Evolutionary conservation across 2,329 filamentous ascomycete genomes (phyloP), one percentile per base, ranked within the genome.

Genomic region (Didymella arachidicola): DNA sequence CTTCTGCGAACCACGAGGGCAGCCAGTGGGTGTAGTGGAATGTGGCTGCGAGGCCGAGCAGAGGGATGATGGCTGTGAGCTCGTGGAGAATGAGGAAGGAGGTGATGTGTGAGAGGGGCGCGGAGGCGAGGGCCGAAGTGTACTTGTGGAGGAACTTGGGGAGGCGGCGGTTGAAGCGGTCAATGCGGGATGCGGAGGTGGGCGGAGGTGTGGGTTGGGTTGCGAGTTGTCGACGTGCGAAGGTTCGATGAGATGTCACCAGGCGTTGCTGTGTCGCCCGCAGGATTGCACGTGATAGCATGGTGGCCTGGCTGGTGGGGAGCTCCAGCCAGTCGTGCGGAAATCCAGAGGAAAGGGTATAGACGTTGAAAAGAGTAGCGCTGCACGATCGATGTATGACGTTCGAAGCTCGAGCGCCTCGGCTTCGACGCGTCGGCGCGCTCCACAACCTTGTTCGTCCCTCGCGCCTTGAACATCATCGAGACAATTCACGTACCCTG

Each of bases 11-110:
- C 63, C 80, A 81, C 4, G 83, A 78, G 0, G 94, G 93, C 27
- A 92, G 82, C 83, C 89, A 90, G 61, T 87, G 82, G 1, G 87
- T 87, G 73, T 92, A 93, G 79, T 98, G 91, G 77, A 99, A 97
- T 1, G 87, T 74, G 0, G 84, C 88, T 22, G 91, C 87, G 1
- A 98, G 83, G 0, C 86, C 89, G 38, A 96, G 75, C 0, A 98
- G 79, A 0, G 94, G 94, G 1, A 94, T 77, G 11, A 97, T 80
- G 10, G 95, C 94, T 0, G 95, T 98, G 43, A 97, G 75, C 77
- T 99, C 95, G 80, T 99, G 95, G 0, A 99, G 84, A 38, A 97
- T 81, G 11, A 98, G 81, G 76, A 99, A 99, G 0, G 94, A 89
- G 1, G 89, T 86, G 41, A 96, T 82, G 78, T 97, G 92, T 1